Conservation (phyloP, 495 filamentous ascomycete genomes). For the Sordaria brevicollis region DNA sequence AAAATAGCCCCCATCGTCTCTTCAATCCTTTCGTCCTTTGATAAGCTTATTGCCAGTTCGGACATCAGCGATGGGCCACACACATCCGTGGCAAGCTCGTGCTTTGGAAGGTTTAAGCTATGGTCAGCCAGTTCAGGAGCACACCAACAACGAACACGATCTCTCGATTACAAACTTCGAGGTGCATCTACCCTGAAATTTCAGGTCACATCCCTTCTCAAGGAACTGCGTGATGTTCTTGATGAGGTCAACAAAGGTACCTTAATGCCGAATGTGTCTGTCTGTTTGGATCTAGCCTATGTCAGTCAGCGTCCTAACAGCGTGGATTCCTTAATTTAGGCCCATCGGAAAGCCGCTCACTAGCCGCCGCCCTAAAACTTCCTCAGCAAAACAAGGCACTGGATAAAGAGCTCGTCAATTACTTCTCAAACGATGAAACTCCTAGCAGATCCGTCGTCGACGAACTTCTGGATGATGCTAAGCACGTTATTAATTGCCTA, state of each 20-base stretch:
- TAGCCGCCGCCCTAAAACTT: too few species aligned
- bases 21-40: neutral
- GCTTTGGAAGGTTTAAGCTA: constrained; percentile 1
- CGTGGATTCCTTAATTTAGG: too few species aligned
- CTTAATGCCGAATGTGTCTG: too few species aligned
- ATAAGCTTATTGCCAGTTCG: neutral
- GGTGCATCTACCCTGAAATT: constrained; percentile 8
- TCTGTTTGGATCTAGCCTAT: too few species aligned
- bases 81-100: neutral
- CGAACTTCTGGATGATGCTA: constrained; percentile 3
- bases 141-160: neutral
- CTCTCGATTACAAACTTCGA: constrained; percentile 4
- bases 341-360: too few species aligned
- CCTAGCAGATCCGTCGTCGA: neutral
- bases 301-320: too few species aligned
- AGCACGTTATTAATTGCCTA: constrained; percentile 18
- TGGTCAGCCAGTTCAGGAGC: constrained; percentile 1
- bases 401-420: too few species aligned
- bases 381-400: too few species aligned
- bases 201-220: neutral
- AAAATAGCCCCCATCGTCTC: neutral
- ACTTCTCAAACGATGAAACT: neutral
- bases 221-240: neutral
- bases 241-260: neutral
- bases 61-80: neutral